Percentiles rank a stretch among this genome's conserved stretches.
phyloP scores from a whole-genome alignment of 1,139 yeast species.

The Torulaspora pretoriensis region DNA sequence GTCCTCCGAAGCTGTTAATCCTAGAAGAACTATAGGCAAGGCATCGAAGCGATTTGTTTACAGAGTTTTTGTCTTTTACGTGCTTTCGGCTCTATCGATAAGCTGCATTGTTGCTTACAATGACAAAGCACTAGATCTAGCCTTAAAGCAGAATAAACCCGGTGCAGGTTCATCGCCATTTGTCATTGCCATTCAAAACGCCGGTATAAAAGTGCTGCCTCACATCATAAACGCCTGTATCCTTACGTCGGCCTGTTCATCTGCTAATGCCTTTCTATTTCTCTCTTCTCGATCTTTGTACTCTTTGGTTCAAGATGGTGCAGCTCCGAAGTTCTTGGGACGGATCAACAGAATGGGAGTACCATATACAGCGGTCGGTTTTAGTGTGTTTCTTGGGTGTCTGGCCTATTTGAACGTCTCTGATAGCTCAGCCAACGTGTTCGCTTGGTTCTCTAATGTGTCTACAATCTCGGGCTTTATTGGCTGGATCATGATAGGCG shows the following conservation, averaged over 20 bases:
- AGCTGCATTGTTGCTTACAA: not conserved
- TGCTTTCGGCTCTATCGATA: not conserved
- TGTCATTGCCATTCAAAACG: constrained; percentile 49
- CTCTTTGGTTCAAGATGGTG: constrained; percentile 47
- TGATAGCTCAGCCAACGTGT: constrained; percentile 47
- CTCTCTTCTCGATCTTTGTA: constrained; percentile 50
- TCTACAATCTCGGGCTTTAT: constrained; percentile 72
- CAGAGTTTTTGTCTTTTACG: not conserved
- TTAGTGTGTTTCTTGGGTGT: constrained; percentile 47
- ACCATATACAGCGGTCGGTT: constrained; percentile 43
- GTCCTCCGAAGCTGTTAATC: not conserved
- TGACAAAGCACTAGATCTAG: constrained; percentile 32
- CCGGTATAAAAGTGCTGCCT: constrained; percentile 49
- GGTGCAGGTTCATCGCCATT: constrained; percentile 54
- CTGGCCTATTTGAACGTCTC: constrained; percentile 54
- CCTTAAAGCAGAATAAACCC: constrained; percentile 3
- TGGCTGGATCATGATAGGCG: constrained; percentile 66
- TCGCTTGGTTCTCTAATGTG: constrained; percentile 65
- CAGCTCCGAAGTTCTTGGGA: constrained; percentile 50
- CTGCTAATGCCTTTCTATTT: constrained; percentile 60
- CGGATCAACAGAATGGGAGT: constrained; percentile 8
- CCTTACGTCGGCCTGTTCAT: constrained; percentile 54
- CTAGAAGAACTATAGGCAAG: no score
- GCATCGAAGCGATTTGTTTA: not conserved
- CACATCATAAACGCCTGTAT: constrained; percentile 54